Base-by-base conservation (phyloP, 116 monocot species). In the Dioscorea cayenensis region DNA sequence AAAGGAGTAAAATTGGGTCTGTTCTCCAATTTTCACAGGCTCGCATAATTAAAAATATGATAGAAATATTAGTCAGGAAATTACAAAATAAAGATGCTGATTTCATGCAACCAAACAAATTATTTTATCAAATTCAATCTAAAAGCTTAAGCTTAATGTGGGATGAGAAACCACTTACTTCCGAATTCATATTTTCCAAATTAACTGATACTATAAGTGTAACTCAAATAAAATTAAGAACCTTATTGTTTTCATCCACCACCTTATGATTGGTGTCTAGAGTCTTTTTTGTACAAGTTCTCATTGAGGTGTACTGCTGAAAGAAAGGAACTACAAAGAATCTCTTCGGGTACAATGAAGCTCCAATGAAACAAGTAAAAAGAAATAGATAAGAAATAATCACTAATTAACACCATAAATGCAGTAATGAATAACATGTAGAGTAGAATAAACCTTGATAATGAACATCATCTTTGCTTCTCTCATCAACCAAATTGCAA, bases 401-500 rank as follows among this genome's bases (percentile, higher is more conserved):
- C n/a, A n/a, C 7, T 43, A 43, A 8, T 11, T 43, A 43, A 43
- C 43, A 43, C 10, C 43, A 43, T 43, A 43, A 43, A 43, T 43
- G 43, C 43, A 1, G n/a, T n/a, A n/a, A 43, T 3, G 10, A 43
- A 43, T 43, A 6, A 43, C 10, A 43, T 43, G 43, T 11, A 43
- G 43, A 43, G n/a, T 43, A 43, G 10, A 43, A 3, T 29, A 66
- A 76, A 83, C 83, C 83, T 71, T 71, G 49, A 71, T 83, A 83
- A 27, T 75, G 25, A 17, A 79, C 76, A 76, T 83, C 63, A 21
- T 61, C 79, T 72, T 59, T 83, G 83, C 75, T 65, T 83, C 83
- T 55, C 84, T 84, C 73, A 80, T 28, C 32, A 80, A 64, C 84
- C 77, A 84, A 64, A 84, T 84, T 35, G 83, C 83, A 37, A 84